A percentile compares a stretch with the other conserved stretches of the same genome.
These are phyloP conservation scores for Cinnamomum chago DNA, from an alignment of 164 flowering plant species.

Conservation along the genomic window DNA sequence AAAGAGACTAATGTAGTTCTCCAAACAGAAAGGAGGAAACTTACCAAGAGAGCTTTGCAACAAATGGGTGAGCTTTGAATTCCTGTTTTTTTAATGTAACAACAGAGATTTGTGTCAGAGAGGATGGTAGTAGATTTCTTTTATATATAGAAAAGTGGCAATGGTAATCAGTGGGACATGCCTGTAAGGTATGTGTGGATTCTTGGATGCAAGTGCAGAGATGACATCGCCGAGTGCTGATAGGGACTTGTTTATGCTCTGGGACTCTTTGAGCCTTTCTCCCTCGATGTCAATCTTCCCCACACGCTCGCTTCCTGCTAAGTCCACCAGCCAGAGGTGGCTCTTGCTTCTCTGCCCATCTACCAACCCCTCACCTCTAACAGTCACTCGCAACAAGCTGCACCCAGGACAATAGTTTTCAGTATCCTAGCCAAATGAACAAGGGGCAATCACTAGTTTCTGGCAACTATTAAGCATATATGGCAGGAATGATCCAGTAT, in stretches of 20 bases:
- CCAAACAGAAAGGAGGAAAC: conserved; percentile 9
- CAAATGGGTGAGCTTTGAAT: conserved; percentile 92
- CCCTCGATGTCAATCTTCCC: conserved; percentile 88
- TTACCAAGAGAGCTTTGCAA: conserved; percentile 90
- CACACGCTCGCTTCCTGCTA: conserved; percentile 93
- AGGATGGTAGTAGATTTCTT: neutral
- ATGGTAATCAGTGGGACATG: conserved; percentile 52
- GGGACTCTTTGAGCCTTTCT: conserved; percentile 91
- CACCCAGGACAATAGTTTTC: conserved; percentile 5
- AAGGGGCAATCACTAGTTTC: no score
- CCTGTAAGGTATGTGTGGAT: conserved; percentile 84
- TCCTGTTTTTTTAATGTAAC: conserved; percentile 36
- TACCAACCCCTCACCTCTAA: conserved; percentile 57
- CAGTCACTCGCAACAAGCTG: conserved; percentile 75
- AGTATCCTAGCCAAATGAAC: no score
- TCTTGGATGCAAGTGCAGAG: conserved; percentile 83
- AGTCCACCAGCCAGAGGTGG: conserved; percentile 86
- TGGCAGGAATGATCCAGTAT: no score
- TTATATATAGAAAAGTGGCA: conserved; percentile 10
- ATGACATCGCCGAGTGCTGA: conserved; percentile 94
- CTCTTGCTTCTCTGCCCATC: conserved; percentile 66
- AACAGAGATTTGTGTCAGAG: neutral
- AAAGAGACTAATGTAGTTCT: neutral
- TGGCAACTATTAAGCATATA: no score
- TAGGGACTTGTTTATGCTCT: conserved; percentile 81